Evolutionary conservation across 1,284 basidiomycete genomes (phyloP).

Genomic region (Phellinidium pouzarii): DNA sequence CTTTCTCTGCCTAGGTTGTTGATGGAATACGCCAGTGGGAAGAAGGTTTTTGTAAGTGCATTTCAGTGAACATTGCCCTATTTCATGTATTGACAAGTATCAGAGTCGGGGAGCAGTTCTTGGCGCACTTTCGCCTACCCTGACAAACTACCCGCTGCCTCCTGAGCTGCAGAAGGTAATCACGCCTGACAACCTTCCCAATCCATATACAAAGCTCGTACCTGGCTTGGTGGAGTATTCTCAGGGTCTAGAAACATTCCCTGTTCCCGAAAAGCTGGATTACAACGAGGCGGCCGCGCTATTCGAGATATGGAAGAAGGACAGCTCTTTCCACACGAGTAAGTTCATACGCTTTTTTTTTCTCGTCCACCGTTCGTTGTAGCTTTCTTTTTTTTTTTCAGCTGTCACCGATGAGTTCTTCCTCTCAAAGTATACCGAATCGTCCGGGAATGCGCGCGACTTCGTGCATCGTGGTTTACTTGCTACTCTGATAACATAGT

Average conservation of each 20-base stretch:
- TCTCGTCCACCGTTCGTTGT: neutral
- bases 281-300: conserved; percentile 58
- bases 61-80: neutral
- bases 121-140: conserved; percentile 54
- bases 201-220: conserved; percentile 46
- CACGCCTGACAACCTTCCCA: conserved; percentile 31
- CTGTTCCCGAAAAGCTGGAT: conserved; percentile 51
- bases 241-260: conserved; percentile 45
- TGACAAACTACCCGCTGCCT: conserved; percentile 46
- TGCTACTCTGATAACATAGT: conserved; percentile 23
- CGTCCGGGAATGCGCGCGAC: conserved; percentile 63
- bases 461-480: conserved; percentile 72
- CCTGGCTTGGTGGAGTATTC: conserved; percentile 42
- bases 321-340: conserved; percentile 45
- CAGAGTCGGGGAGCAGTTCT: conserved; percentile 59
- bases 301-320: conserved; percentile 65
- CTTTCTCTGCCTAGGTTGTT: conserved; percentile 75
- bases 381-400: conserved; percentile 24
- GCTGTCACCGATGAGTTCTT: conserved; percentile 58
- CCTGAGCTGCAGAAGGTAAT: conserved; percentile 57
- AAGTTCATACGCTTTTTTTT: conserved; percentile 23
- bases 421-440: conserved; percentile 65
- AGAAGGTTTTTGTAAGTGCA: conserved; percentile 55
- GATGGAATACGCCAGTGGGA: conserved; percentile 71
- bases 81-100: conserved; percentile 15